Base-by-base conservation (phyloP, 768 basidiomycete genomes). In the Boletus pseudopeckii region DNA sequence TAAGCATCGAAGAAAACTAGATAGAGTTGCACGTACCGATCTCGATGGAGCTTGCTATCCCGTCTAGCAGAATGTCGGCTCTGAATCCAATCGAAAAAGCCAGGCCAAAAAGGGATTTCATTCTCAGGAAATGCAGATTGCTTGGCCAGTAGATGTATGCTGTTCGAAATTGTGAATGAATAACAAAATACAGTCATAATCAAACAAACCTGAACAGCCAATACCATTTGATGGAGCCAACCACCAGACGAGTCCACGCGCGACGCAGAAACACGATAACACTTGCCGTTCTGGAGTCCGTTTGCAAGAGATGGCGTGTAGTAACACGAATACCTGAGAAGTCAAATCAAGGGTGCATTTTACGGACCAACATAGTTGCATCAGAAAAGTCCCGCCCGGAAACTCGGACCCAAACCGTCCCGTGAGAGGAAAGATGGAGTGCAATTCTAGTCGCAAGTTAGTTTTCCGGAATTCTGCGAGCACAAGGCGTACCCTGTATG, bases 121-220 rank as follows among this genome's bases (percentile, higher is more conserved):
- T 68, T n/a, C 70, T 67, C 49, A 72, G 64, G 53, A 73, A 80
- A 48, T 68, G 55, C 0, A 20, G 7, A 53, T 77, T 72, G 4
- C 64, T 63, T 1, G 73, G 71, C 70, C 72, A 75, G 51, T 75
- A 76, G 3, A 74, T 62, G 55, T 73, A 80, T 2, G 72, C 77
- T 77, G 42, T 36, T 22, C 20, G 7, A 49, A 38, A 26, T 5
- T 5, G 18, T 48, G 28, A 59, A 18, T 10, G 0, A 17, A 34
- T 1, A 15, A 30, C 7, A 20, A 10, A 17, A 33, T 9, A 45
- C 18, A n/a, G n/a, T n/a, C 11, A 37, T n/a, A 11, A 11, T 1
- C 4, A 28, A 30, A 52, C 69, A 43, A 36, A 75, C 76, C 72
- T 50, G 64, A 66, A n/a, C 69, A 72, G 0, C 72, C 70, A 15